Evolutionary conservation across 495 filamentous ascomycete genomes (phyloP).

Genomic region (Gamarada debralockiae): DNA sequence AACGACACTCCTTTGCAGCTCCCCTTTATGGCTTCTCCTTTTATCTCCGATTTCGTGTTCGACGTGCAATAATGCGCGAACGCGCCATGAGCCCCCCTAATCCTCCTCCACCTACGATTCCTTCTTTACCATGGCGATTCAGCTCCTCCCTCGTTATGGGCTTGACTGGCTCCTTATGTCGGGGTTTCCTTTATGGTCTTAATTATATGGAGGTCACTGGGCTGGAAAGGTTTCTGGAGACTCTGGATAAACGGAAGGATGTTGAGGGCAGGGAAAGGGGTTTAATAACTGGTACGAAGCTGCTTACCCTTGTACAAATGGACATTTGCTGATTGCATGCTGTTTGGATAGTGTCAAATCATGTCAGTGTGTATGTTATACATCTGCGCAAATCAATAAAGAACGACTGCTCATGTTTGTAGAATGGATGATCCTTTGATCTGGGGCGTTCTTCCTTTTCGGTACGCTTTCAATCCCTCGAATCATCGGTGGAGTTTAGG

Average conservation of each 20-base stretch:
- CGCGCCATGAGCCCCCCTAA: conserved; percentile 18
- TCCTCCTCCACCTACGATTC: conserved; percentile 24
- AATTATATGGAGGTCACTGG: conserved; percentile 64
- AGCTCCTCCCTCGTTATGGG: conserved; percentile 53
- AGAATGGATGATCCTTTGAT: conserved; percentile 93
- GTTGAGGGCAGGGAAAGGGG: conserved; percentile 66
- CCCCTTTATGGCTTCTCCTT: conserved; percentile 9
- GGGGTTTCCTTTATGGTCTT: conserved; percentile 42
- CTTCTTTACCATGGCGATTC: conserved; percentile 49
- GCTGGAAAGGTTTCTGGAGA: conserved; percentile 66
- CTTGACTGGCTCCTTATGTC: conserved; percentile 38
- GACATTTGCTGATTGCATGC: neutral
- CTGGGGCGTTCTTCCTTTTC: conserved; percentile 80
- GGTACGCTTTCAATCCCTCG: conserved; percentile 61
- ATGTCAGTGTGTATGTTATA: conserved; percentile 85
- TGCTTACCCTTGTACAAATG: neutral
- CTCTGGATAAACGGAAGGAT: conserved; percentile 70
- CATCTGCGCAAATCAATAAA: conserved; percentile 1
- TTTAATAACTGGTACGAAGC: conserved; percentile 71
- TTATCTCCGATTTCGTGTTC: conserved; percentile 5
- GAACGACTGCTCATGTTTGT: conserved; percentile 4
- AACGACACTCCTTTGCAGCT: conserved; percentile 4
- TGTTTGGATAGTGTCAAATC: conserved; percentile 73
- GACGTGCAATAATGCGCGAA: conserved; percentile 14
- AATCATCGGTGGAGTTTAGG: conserved; percentile 84